phyloP scores from a whole-genome alignment of 2,329 filamentous ascomycete genomes.

The Pyrenophora graminea region DNA sequence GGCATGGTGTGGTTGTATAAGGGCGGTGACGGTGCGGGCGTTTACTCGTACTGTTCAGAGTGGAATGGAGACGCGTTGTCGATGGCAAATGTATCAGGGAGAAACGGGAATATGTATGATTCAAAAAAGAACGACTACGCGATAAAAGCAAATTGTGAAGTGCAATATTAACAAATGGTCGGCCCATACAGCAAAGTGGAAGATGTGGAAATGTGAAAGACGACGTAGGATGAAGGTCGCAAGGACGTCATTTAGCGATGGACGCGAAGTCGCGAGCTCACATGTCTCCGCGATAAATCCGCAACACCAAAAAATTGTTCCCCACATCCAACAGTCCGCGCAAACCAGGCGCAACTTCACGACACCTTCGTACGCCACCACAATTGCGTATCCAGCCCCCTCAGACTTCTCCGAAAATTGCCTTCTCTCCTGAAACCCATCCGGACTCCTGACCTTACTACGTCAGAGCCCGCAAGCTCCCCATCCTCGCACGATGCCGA shows the following conservation, averaged over 20 bases:
- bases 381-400: background rate
- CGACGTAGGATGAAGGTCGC: background rate
- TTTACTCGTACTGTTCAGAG: background rate
- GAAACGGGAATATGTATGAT: background rate
- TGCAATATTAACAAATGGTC: background rate
- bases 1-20: background rate
- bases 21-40: background rate
- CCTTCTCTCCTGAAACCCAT: background rate
- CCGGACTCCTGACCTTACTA: background rate
- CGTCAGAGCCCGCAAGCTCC: background rate
- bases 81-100: slow-evolving; percentile 1
- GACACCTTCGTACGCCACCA: background rate
- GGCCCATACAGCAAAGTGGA: slow-evolving; percentile 1
- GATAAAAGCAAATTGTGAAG: background rate
- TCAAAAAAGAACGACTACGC: slow-evolving; percentile 4
- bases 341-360: slow-evolving; percentile 2
- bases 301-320: slow-evolving; percentile 30
- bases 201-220: background rate
- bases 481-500: slow-evolving; percentile 49
- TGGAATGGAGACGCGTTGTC: background rate
- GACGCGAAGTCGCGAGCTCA: slow-evolving; percentile 24
- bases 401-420: background rate
- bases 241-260: slow-evolving; percentile 4
- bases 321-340: slow-evolving; percentile 16
- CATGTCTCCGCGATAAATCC: slow-evolving; percentile 25